A percentile compares a stretch with the other conserved stretches of the same genome.
These are phyloP conservation scores for Cadophora malorum DNA, from an alignment of 2,329 filamentous ascomycete genomes.

Conservation along the genomic window DNA sequence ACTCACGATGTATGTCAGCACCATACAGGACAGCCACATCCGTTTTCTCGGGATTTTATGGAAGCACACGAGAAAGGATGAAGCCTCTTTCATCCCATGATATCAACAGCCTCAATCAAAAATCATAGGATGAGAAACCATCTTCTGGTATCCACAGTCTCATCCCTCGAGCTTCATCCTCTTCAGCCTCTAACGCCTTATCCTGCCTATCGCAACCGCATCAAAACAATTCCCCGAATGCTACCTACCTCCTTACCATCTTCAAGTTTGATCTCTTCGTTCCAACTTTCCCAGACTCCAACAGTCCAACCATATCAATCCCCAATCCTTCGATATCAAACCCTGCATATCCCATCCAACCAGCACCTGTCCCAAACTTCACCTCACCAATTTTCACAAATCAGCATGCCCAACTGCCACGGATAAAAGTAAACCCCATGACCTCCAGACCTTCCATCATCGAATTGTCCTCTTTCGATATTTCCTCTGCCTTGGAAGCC, in stretches of 20 bases:
- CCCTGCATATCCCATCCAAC: neutral
- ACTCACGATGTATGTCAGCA: slow-evolving; percentile 6
- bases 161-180: neutral
- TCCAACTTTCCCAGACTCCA: neutral
- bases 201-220: neutral
- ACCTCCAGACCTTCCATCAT: neutral
- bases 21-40: neutral
- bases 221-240: neutral
- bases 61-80: neutral
- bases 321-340: neutral
- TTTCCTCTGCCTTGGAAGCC: neutral
- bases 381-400: neutral
- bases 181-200: neutral
- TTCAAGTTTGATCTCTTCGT: neutral
- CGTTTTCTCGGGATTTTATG: neutral
- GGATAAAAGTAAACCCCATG: slow-evolving; percentile 1
- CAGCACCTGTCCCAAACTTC: slow-evolving; percentile 1
- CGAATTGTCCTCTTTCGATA: neutral
- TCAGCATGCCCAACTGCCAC: neutral
- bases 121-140: neutral
- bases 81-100: neutral
- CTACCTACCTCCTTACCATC: neutral
- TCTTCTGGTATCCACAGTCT: neutral
- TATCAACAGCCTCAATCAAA: neutral
- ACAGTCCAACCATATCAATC: neutral